Conservation (phyloP, 2,329 filamentous ascomycete species). For the Aspergillus jensenii region DNA sequence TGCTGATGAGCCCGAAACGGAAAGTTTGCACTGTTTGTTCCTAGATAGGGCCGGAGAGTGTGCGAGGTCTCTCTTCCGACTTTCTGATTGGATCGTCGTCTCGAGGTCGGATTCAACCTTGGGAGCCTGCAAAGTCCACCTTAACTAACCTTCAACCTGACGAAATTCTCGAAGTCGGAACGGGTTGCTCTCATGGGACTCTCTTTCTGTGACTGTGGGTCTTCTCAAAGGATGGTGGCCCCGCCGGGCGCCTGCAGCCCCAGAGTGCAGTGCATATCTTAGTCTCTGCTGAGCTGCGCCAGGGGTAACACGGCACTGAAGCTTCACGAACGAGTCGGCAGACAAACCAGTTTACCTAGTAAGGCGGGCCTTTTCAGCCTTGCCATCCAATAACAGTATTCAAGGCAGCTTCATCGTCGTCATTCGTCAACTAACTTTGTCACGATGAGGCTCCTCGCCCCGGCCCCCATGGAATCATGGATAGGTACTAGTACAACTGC, state of each 20-base stretch:
- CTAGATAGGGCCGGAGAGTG: neutral
- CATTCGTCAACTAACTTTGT: neutral
- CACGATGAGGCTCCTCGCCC: slow-evolving; percentile 4
- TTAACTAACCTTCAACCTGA: no score
- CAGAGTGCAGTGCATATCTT: no score
- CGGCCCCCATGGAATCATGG: neutral
- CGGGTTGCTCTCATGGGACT: no score
- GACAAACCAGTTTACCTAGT: neutral
- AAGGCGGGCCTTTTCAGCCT: neutral
- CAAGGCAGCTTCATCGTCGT: neutral
- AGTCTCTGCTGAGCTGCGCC: neutral
- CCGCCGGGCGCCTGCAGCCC: no score
- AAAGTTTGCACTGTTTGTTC: slow-evolving; percentile 27
- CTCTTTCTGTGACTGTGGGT: no score
- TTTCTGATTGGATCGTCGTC: neutral
- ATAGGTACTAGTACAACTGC: no score
- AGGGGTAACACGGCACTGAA: neutral
- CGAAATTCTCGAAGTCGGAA: no score
- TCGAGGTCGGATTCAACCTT: neutral
- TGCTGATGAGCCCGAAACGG: slow-evolving; percentile 17
- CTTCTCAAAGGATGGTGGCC: no score
- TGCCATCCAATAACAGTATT: neutral
- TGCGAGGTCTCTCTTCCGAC: slow-evolving; percentile 8
- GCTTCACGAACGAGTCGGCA: neutral
- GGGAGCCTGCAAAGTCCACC: no score